phyloP scores from a whole-genome alignment of 2,329 filamentous ascomycete genomes.

The Helotiales sp. region DNA sequence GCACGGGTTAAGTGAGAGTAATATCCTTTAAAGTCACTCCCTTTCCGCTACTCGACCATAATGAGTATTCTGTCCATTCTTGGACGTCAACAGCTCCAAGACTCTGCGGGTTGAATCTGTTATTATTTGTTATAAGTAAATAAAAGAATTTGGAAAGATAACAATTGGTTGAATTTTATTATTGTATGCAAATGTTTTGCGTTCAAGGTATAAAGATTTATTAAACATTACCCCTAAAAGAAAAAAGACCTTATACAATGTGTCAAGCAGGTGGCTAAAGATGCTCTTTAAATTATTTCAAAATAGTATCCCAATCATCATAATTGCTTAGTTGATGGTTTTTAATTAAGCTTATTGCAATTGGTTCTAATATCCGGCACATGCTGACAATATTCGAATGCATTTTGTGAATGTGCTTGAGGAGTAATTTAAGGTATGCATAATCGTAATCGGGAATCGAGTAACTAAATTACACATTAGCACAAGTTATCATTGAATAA shows the following conservation, averaged over 20 bases:
- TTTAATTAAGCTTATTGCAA: background rate
- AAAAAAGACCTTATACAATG: no score
- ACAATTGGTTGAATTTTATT: background rate
- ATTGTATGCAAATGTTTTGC: background rate
- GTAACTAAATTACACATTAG: slow-evolving; percentile 23
- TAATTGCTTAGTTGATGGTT: background rate
- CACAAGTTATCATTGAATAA: slow-evolving; percentile 21
- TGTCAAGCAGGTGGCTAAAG: background rate
- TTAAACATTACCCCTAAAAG: no score
- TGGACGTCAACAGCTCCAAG: no score
- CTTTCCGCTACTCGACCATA: background rate
- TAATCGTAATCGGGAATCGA: slow-evolving; percentile 25
- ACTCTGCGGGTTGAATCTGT: no score
- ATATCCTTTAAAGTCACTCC: background rate
- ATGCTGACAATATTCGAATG: slow-evolving; percentile 20
- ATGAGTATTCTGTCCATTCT: no score
- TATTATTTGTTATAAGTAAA: background rate
- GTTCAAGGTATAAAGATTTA: no score
- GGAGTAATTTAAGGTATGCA: slow-evolving; percentile 23
- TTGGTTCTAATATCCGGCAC: slow-evolving; percentile 16
- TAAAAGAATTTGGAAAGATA: background rate
- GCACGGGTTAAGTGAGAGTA: no score
- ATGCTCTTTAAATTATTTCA: background rate
- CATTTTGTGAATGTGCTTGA: slow-evolving; percentile 21
- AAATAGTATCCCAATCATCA: background rate